Conservation (phyloP, 2,329 filamentous ascomycete genomes). For the Myrmaecium sp. region DNA sequence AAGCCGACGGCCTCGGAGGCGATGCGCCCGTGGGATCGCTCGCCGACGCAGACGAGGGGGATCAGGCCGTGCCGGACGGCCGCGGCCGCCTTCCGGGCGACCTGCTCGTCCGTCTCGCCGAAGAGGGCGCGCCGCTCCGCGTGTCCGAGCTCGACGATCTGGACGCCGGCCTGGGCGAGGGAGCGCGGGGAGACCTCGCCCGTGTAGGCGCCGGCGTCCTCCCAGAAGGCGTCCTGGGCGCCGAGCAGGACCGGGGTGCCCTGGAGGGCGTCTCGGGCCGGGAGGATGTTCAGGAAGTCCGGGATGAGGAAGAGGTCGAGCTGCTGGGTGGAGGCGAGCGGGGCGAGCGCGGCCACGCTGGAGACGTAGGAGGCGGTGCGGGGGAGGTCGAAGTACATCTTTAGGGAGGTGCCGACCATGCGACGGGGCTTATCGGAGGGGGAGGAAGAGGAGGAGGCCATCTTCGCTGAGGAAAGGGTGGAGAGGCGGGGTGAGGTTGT, state of each 20-base stretch:
- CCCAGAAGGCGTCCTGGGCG: constrained; percentile 59
- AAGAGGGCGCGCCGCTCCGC: constrained; percentile 60
- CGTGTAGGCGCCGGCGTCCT: constrained; percentile 56
- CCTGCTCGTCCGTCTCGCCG: constrained; percentile 52
- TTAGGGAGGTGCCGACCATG: constrained; percentile 56
- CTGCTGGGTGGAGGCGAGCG: constrained; percentile 36
- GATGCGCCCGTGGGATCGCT: constrained; percentile 35
- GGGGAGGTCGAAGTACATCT: constrained; percentile 62
- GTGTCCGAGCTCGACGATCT: constrained; percentile 64
- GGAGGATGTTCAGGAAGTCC: constrained; percentile 53
- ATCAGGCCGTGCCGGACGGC: constrained; percentile 52
- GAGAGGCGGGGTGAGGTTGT: not conserved
- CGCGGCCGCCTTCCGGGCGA: constrained; percentile 53
- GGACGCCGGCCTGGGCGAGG: constrained; percentile 49
- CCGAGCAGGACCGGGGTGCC: constrained; percentile 44
- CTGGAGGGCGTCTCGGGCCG: constrained; percentile 32
- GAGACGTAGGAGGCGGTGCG: constrained; percentile 37
- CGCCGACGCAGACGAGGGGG: constrained; percentile 68
- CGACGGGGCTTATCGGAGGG: too few species aligned
- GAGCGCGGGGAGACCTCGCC: constrained; percentile 58
- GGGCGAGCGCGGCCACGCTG: constrained; percentile 24
- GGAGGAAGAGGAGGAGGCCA: constrained; percentile 15
- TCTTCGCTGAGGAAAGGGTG: not conserved
- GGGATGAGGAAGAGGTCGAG: constrained; percentile 64
- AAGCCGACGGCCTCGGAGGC: constrained; percentile 33